Percentiles rank a stretch among this genome's conserved stretches.
Evolutionary conservation across 2,329 filamentous ascomycete genomes (phyloP).

Genomic region (Penicillium sp.): DNA sequence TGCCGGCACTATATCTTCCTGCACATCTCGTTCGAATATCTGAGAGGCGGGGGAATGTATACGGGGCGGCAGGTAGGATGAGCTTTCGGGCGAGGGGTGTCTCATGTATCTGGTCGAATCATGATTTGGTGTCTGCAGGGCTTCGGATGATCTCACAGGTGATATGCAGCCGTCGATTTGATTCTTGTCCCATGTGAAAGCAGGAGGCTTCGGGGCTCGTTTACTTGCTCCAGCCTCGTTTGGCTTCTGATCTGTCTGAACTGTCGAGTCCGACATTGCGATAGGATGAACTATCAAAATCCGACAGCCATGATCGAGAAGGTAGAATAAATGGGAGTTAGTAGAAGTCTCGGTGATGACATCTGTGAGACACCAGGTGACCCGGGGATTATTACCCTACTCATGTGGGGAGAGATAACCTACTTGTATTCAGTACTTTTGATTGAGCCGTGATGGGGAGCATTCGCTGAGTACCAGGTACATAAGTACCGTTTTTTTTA

Average conservation of each 20-base stretch:
- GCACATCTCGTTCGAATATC: conserved; percentile 94
- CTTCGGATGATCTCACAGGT: conserved; percentile 25
- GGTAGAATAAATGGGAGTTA: not conserved
- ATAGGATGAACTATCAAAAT: conserved; percentile 5
- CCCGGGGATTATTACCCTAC: not conserved
- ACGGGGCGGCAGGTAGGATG: conserved; percentile 65
- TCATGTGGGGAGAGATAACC: not conserved
- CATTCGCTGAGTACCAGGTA: not conserved
- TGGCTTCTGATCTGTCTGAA: conserved; percentile 11
- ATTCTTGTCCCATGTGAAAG: conserved; percentile 11
- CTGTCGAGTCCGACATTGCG: conserved; percentile 7
- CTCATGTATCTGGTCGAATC: conserved; percentile 24
- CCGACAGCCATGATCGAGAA: conserved; percentile 16
- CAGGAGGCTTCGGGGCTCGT: conserved; percentile 19
- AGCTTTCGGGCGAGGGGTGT: conserved; percentile 61
- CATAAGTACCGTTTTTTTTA: not conserved
- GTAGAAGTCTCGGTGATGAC: conserved; percentile 10
- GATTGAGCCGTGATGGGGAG: not conserved
- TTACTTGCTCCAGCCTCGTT: conserved; percentile 1
- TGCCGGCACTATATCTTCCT: conserved; percentile 66
- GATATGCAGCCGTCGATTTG: conserved; percentile 12
- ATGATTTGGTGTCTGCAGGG: conserved; percentile 18
- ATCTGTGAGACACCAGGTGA: conserved; percentile 24
- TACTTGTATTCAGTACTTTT: not conserved
- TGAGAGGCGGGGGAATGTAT: conserved; percentile 73